Evolutionary conservation across 2,329 filamentous ascomycete genomes (phyloP), one percentile per base, ranked within the genome.

Genomic region (Escovopsis sp.): DNA sequence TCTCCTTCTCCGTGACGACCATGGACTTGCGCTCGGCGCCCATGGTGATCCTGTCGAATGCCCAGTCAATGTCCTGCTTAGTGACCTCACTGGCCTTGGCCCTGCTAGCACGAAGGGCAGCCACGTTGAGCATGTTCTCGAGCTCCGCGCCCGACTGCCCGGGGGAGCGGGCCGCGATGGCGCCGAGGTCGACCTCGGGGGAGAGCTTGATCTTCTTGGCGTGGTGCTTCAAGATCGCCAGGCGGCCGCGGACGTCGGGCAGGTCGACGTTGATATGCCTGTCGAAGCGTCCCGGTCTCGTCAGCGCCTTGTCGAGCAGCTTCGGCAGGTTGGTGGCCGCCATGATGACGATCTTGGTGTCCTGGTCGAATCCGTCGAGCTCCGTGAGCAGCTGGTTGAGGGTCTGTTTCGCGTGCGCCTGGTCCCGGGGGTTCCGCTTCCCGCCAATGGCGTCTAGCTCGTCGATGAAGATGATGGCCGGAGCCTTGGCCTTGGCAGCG

Each of bases 11-110:
- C 36, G 82, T 84, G 43, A 98, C 89, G 43, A 95, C 75, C 64
- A 89, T 86, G 51, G 82, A 94, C 59, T 80, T 84, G 57, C 82
- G 79, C 66, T 98, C 91, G 3, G 89, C 85, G 33, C 91, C 91
- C 86, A 98, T 94, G 60, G 94, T 82, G 42, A 98, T 85, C 65
- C 91, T 91, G 67, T 98, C 91, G 64, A 94, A 96, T 44, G 91
- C 91, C 88, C 89, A 98, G 53, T 95, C 88, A 49, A 96, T 80
- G 56, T 96, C 87, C 32, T 73, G 64, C 61, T 86, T 82, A 11
- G 75, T 73, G 42, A 98, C 85, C 38, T 80, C 73, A 45, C 69
- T 70, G 34, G 82, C 75, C 64, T 88, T 91, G 51, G 84, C 74
- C 59, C 91, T 86, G 55, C 86, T 94, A n/a, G 91, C 91, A 55